phyloP scores from a whole-genome alignment of 108 stramenopile genomes.

The Pelagomonas calceolata region DNA sequence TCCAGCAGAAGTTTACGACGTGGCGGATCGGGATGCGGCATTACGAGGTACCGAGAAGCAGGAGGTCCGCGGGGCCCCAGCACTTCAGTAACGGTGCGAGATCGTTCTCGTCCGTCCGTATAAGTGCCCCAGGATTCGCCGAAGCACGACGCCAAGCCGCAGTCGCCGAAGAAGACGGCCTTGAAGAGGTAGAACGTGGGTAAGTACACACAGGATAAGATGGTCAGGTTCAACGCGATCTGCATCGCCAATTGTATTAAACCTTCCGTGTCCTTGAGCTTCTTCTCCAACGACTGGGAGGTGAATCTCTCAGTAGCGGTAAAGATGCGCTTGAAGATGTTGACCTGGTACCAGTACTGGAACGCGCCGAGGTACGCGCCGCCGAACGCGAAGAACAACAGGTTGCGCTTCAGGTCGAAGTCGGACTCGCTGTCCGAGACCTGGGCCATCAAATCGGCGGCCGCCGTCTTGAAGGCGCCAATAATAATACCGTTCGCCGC shows the following conservation, averaged over 20 bases:
- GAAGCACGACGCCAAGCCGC: too few relatives aligned
- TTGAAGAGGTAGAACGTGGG: slow-evolving; percentile 64
- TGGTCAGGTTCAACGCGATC: slow-evolving; percentile 43
- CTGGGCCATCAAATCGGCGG: slow-evolving; percentile 47
- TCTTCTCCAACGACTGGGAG: slow-evolving; percentile 36
- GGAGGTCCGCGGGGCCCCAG: slow-evolving; percentile 51
- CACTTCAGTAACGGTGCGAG: slow-evolving; percentile 42
- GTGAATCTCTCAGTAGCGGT: slow-evolving; percentile 50
- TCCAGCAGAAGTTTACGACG: slow-evolving; percentile 52
- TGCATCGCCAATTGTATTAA: slow-evolving; percentile 19
- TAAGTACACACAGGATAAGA: slow-evolving; percentile 44
- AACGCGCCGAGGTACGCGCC: slow-evolving; percentile 50
- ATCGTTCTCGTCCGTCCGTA: slow-evolving; percentile 43
- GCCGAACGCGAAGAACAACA: slow-evolving; percentile 45
- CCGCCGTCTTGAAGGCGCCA: slow-evolving; percentile 44
- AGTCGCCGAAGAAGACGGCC: slow-evolving; percentile 33
- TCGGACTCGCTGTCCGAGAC: slow-evolving; percentile 28
- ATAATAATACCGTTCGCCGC: slow-evolving; percentile 43
- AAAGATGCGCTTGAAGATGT: slow-evolving; percentile 51
- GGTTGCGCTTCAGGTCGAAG: slow-evolving; percentile 38
- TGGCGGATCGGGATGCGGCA: slow-evolving; percentile 52
- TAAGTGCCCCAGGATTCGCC: slow-evolving; percentile 21
- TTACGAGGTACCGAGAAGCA: slow-evolving; percentile 33
- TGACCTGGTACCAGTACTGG: slow-evolving; percentile 59
- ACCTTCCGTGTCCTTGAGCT: slow-evolving; percentile 40